These are phyloP conservation scores for Penicillium fimorum DNA, from an alignment of 495 filamentous ascomycete genomes.

Conservation along the genomic window DNA sequence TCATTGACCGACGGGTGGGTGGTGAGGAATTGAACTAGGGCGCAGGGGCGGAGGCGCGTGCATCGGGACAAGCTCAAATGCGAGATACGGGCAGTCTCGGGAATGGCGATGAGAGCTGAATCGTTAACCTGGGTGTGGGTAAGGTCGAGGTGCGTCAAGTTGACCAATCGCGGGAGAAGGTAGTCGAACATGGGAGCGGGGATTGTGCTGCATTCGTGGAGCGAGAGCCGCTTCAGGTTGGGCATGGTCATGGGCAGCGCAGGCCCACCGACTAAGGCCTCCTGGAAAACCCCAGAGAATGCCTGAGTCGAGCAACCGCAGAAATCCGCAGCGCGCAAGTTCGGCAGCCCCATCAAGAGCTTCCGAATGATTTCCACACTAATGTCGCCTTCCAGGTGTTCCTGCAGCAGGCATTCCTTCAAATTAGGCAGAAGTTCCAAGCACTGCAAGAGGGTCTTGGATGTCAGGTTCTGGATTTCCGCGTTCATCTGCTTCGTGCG, in stretches of 20 bases:
- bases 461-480: conserved; percentile 78
- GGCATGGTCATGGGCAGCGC: conserved; percentile 51
- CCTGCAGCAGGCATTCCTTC: conserved; percentile 78
- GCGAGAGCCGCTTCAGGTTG: conserved; percentile 63
- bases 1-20: conserved; percentile 68
- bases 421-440: conserved; percentile 74
- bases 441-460: conserved; percentile 71
- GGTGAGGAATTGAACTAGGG: conserved; percentile 68
- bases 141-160: conserved; percentile 78
- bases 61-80: conserved; percentile 81
- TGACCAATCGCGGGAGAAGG: conserved; percentile 65
- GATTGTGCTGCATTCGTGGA: conserved; percentile 81
- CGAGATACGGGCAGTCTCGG: conserved; percentile 67
- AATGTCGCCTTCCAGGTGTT: conserved; percentile 80
- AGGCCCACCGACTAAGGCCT: conserved; percentile 42
- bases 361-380: conserved; percentile 66
- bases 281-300: conserved; percentile 64
- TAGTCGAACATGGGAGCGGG: conserved; percentile 65
- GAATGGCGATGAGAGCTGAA: conserved; percentile 68
- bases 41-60: conserved; percentile 62
- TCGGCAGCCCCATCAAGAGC: conserved; percentile 65
- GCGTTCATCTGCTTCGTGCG: conserved; percentile 76
- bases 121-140: conserved; percentile 78
- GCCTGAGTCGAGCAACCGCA: conserved; percentile 71
- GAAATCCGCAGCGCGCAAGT: conserved; percentile 71